Percentiles rank a stretch among this genome's conserved stretches.
Evolutionary conservation across 2,329 filamentous ascomycete genomes (phyloP).

Genomic region (Fusarium chuoi): DNA sequence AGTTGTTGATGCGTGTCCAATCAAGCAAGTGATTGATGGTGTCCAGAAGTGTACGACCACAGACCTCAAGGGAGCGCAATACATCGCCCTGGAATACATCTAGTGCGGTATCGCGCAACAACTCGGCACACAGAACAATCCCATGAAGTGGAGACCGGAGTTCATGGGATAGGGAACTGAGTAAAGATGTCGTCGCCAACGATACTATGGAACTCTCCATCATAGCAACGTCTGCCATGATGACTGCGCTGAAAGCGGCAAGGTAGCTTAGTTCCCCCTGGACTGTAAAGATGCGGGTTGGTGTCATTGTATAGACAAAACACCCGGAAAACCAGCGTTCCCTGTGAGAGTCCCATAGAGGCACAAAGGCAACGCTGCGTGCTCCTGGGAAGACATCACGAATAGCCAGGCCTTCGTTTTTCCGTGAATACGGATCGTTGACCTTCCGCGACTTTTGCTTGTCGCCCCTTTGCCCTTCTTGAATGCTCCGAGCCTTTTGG

Average conservation of each 20-base stretch:
- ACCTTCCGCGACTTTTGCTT: neutral
- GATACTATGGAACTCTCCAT: conserved; percentile 51
- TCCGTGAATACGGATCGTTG: conserved; percentile 19
- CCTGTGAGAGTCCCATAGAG: conserved; percentile 58
- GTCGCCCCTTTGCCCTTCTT: neutral
- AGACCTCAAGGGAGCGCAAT: conserved; percentile 61
- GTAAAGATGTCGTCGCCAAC: conserved; percentile 65
- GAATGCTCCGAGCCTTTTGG: neutral
- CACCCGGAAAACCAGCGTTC: conserved; percentile 61
- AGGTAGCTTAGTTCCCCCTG: conserved; percentile 63
- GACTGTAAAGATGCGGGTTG: conserved; percentile 56
- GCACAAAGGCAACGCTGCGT: conserved; percentile 58
- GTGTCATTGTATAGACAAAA: conserved; percentile 60
- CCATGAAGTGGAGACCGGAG: conserved; percentile 70
- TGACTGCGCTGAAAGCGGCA: conserved; percentile 61
- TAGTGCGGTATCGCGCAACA: conserved; percentile 62
- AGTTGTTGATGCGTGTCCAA: conserved; percentile 64
- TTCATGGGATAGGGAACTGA: conserved; percentile 71
- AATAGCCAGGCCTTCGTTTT: conserved; percentile 42
- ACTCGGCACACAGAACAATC: conserved; percentile 64
- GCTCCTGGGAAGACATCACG: conserved; percentile 54
- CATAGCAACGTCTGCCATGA: conserved; percentile 66
- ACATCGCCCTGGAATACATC: conserved; percentile 59
- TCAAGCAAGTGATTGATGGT: conserved; percentile 65
- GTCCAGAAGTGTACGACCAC: conserved; percentile 62